These are phyloP conservation scores for Murraya paniculata DNA, from an alignment of 345 rosid species.

Conservation along the genomic window DNA sequence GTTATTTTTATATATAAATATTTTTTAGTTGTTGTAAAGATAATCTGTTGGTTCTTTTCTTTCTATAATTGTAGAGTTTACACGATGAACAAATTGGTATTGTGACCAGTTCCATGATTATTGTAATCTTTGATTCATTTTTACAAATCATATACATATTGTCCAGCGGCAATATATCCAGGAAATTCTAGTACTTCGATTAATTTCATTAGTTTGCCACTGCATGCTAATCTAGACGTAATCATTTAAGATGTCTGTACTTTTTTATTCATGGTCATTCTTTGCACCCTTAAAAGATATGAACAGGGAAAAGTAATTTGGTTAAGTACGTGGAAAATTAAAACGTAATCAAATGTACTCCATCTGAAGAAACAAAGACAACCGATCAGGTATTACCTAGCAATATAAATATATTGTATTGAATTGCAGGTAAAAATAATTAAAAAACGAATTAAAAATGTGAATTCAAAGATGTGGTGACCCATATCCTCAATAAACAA, in stretches of 20 bases:
- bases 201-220: too few relatives aligned
- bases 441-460: neutral
- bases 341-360: neutral
- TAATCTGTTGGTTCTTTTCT: neutral
- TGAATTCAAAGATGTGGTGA: neutral
- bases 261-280: neutral
- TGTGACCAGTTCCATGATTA: neutral
- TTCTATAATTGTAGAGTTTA: constrained; percentile 9
- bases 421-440: neutral
- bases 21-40: neutral
- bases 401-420: neutral
- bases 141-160: neutral
- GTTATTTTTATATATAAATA: neutral
- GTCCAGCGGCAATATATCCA: neutral
- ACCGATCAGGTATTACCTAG: neutral
- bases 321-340: neutral
- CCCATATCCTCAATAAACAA: neutral
- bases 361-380: neutral
- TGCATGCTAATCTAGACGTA: neutral
- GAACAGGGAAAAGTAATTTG: neutral
- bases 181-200: neutral
- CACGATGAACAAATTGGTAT: neutral
- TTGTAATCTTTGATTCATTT: constrained; percentile 8
- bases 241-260: neutral
- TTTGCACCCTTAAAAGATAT: too few relatives aligned